Conservation (phyloP, 306 rosid genomes). For the Ochetophila trinervis region DNA sequence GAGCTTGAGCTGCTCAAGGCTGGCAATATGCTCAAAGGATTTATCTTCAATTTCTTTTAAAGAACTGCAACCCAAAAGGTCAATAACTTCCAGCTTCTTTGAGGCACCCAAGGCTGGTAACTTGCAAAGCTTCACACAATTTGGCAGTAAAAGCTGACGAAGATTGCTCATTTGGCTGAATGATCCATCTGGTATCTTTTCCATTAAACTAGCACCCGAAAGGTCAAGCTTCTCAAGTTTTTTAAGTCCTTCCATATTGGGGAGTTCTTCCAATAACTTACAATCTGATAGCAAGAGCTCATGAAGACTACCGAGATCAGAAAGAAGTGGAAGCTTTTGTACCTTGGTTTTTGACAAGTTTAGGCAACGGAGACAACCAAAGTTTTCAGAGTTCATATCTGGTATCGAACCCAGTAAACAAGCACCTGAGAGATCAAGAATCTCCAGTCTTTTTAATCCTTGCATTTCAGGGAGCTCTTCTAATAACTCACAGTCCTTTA, state of each 20-base stretch:
- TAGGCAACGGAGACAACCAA: too few species aligned
- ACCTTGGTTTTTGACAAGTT: too few species aligned
- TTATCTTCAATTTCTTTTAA: neutral
- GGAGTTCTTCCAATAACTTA: too few species aligned
- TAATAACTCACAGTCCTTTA: neutral
- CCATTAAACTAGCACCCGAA: too few species aligned
- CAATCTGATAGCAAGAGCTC: too few species aligned
- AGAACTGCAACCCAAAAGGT: neutral
- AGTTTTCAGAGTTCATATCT: too few species aligned
- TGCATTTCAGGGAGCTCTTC: neutral
- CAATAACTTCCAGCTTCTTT: neutral
- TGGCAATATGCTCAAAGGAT: neutral
- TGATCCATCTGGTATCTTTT: neutral
- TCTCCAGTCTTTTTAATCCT: neutral
- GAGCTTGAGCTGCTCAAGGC: neutral
- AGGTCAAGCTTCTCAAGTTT: too few species aligned
- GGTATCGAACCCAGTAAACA: neutral
- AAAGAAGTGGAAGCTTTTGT: too few species aligned
- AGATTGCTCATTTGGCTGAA: neutral
- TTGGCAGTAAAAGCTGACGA: neutral
- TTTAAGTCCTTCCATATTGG: too few species aligned
- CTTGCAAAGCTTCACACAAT: neutral
- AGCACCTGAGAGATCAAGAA: neutral
- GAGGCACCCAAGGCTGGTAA: neutral
- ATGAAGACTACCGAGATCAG: too few species aligned